Evolutionary conservation across 805 yeast species (phyloP), one percentile per base, ranked within the genome.

Genomic region (Sugiyamaella marilandica): DNA sequence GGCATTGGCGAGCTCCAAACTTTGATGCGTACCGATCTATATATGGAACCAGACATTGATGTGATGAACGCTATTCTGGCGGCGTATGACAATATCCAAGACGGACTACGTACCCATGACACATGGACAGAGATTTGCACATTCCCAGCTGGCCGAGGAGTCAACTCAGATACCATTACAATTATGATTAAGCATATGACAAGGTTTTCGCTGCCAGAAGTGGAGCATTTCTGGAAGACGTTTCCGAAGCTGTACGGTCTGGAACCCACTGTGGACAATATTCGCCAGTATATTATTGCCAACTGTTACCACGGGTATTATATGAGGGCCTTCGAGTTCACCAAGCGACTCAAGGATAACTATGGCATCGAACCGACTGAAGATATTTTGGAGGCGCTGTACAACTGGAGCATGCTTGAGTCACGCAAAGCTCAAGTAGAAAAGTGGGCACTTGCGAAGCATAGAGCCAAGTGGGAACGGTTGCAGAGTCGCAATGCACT

Each of bases 151-250:
- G 84, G 84, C 2, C 50, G 54, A 8, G 74, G 74, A 0, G 68
- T 83, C 26, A 81, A 84, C 61, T 78, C 81, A 49, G 84, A 83
- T 41, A 80, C 89, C 0, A 75, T 81, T 18, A 77, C 81, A 44
- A 80, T 84, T 61, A 83, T 86, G 85, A 65, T 87, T 58, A 82
- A 81, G 62, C 76, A 83, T 1, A 74, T 79, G 53, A 81, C 87
- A 8, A 74, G 76, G 54, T 76, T 70, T 8, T 69, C 81, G 13
- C 67, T 82, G 11, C 65, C 84, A 49, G 72, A 74, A 50, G 87
- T 83, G 7, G 78, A 76, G 53, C 72, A 76, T 41, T 78, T 84
- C 41, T 87, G 89, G 85, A 73, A 77, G 50, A 77, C 77, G 53
- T 64, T 86, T 24, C 77, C 84, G 0, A 70, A 70, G 37, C 53